Evolutionary conservation across 176 grass and related monocot species (phyloP).

Genomic region (Carex myosuroides): DNA sequence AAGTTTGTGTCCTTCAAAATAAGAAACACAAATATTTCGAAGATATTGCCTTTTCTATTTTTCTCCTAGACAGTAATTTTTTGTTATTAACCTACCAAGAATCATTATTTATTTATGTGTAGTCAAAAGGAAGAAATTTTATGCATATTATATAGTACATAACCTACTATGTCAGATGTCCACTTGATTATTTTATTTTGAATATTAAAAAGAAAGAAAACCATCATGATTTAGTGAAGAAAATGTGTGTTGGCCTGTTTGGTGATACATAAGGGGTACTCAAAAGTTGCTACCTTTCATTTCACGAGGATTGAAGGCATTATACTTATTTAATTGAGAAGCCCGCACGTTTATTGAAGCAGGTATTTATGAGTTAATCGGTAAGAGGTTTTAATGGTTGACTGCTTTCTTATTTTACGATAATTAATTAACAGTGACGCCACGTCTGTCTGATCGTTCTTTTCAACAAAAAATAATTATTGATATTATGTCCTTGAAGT

Average conservation of each 20-base stretch:
- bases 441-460: neutral
- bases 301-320: neutral
- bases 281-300: neutral
- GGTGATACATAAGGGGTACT: neutral
- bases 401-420: neutral
- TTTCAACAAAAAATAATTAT: neutral
- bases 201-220: neutral
- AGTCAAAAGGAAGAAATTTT: neutral
- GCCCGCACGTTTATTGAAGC: neutral
- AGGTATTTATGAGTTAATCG: neutral
- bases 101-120: neutral
- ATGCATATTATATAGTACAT: neutral
- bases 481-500: neutral
- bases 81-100: neutral
- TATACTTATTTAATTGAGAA: neutral
- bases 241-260: neutral
- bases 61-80: neutral
- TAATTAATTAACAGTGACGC: neutral
- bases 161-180: no score
- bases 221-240: neutral
- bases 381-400: neutral
- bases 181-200: neutral
- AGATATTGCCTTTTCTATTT: neutral
- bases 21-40: neutral
- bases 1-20: neutral